Conservation (phyloP, 2,329 filamentous ascomycete genomes). For the Macrophomina pseudophaseolina region DNA sequence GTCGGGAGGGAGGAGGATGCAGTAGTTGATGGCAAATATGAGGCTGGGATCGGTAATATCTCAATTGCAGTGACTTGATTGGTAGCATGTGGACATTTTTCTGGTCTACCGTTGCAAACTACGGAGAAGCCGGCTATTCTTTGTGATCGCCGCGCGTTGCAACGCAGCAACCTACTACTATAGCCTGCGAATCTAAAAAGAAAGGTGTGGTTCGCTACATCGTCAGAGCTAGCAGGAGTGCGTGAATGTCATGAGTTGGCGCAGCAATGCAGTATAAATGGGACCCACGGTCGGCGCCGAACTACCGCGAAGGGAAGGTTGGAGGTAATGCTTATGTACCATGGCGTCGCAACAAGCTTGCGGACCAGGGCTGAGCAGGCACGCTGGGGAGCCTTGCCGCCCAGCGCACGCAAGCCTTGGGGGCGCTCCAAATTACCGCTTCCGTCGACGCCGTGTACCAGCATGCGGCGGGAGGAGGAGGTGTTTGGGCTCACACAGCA, state of each 20-base stretch:
- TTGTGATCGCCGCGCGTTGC: too few relatives aligned
- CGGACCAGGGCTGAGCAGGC: background rate
- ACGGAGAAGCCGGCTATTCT: too few relatives aligned
- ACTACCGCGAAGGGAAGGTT: background rate
- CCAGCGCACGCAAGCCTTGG: background rate
- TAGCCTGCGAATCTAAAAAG: too few relatives aligned
- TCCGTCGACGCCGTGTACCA: background rate
- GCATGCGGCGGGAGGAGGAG: background rate
- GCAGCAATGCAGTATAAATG: background rate
- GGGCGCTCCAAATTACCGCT: conserved; percentile 4
- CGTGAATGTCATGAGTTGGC: background rate
- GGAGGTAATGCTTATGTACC: background rate
- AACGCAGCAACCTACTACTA: too few relatives aligned
- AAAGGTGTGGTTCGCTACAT: too few relatives aligned
- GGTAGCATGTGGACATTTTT: background rate
- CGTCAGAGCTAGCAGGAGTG: too few relatives aligned
- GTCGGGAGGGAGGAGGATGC: background rate
- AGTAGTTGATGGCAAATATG: background rate
- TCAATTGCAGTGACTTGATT: background rate
- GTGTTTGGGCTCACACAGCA: background rate
- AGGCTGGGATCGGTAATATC: background rate
- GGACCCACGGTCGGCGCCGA: background rate
- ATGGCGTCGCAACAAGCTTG: conserved; percentile 1
- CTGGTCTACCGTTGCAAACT: too few relatives aligned
- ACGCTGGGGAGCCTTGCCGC: background rate